Evolutionary conservation across 2,329 filamentous ascomycete species (phyloP).

Genomic region (Epichloe amarillans): DNA sequence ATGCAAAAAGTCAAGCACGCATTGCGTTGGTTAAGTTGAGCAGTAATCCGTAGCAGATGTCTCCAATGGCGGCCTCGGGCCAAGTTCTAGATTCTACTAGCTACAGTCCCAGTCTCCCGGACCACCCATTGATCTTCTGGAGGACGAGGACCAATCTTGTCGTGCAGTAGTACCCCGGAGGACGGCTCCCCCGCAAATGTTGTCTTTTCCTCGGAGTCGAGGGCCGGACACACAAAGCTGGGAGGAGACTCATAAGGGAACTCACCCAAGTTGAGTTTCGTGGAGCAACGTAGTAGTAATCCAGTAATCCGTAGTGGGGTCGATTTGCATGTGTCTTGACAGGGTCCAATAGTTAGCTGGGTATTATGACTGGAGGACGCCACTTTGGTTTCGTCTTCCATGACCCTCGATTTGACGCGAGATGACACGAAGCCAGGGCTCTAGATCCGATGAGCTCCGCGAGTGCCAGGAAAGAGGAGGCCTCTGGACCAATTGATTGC

Average conservation of each 20-base stretch:
- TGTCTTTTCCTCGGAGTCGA: not conserved
- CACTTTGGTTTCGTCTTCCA: not conserved
- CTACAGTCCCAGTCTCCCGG: too few relatives aligned
- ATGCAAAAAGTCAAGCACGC: too few relatives aligned
- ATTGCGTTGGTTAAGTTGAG: too few relatives aligned
- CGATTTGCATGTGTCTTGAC: not conserved
- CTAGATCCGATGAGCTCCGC: slow-evolving; percentile 2
- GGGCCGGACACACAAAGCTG: too few relatives aligned
- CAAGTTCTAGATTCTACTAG: too few relatives aligned
- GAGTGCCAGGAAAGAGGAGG: not conserved
- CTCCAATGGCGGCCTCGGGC: too few relatives aligned
- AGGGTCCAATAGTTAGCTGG: not conserved
- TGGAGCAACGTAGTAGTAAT: slow-evolving; percentile 4
- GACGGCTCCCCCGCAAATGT: slow-evolving; percentile 5
- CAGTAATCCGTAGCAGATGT: too few relatives aligned
- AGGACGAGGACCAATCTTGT: not conserved
- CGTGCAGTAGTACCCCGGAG: slow-evolving; percentile 1
- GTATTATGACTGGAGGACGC: not conserved
- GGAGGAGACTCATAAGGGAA: not conserved
- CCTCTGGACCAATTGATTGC: not conserved
- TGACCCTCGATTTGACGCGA: not conserved
- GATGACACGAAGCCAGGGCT: not conserved
- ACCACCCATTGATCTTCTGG: not conserved
- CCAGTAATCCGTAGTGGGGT: too few relatives aligned
- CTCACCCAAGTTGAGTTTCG: slow-evolving; percentile 1